phyloP scores from a whole-genome alignment of 345 rosid species.

The Corchorus olitorius region DNA sequence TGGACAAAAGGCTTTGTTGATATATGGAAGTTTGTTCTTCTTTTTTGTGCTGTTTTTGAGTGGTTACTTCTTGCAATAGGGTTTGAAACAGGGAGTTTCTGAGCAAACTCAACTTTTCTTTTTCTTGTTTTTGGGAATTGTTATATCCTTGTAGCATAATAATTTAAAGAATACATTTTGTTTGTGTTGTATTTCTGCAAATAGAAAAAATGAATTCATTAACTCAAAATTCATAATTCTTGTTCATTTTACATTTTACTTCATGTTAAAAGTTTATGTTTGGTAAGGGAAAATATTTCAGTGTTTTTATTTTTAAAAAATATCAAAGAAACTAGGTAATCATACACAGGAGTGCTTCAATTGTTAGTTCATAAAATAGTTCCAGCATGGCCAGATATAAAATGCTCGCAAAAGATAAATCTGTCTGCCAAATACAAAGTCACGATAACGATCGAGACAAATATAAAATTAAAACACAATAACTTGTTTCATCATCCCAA shows the following conservation, averaged over 20 bases:
- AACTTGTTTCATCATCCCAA: background rate
- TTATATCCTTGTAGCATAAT: background rate
- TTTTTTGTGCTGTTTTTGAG: constrained; percentile 73
- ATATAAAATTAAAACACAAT: background rate
- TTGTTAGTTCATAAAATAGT: no score
- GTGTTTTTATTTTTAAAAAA: no score
- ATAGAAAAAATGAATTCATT: background rate
- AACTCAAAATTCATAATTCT: background rate
- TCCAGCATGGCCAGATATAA: no score
- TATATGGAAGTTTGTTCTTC: constrained; percentile 69
- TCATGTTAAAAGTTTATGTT: no score
- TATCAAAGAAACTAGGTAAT: no score
- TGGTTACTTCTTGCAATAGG: constrained; percentile 83
- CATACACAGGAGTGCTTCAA: no score
- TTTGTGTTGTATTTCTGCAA: background rate
- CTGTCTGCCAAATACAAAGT: background rate
- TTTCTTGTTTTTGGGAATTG: background rate
- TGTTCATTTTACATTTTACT: no score
- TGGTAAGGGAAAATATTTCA: no score
- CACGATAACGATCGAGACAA: no score
- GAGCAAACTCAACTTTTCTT: background rate
- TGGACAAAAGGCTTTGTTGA: constrained; percentile 82
- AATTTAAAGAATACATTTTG: background rate
- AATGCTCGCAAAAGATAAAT: background rate
- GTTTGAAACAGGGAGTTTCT: background rate